Evolutionary conservation across 768 basidiomycete genomes (phyloP).

Genomic region (Russula ochroleuca): DNA sequence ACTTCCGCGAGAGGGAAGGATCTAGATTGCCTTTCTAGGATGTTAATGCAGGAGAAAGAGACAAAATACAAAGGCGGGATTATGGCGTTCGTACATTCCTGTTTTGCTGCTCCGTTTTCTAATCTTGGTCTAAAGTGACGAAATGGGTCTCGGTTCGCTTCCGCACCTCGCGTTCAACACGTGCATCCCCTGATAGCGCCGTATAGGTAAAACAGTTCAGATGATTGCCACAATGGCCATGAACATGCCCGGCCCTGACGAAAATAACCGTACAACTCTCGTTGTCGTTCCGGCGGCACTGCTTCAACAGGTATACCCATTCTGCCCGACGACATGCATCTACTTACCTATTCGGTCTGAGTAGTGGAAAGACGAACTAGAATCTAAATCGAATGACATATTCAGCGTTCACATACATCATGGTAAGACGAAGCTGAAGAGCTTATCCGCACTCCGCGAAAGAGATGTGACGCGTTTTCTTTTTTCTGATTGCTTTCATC

Average conservation of each 20-base stretch:
- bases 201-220: slow-evolving; percentile 63
- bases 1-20: neutral
- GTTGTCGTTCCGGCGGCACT: slow-evolving; percentile 76
- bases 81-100: slow-evolving; percentile 43
- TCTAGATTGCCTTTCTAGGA: slow-evolving; percentile 39
- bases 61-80: slow-evolving; percentile 54
- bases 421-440: slow-evolving; percentile 63
- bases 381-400: slow-evolving; percentile 58
- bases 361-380: slow-evolving; percentile 73
- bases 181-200: neutral
- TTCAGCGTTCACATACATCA: slow-evolving; percentile 68
- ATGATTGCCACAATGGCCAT: slow-evolving; percentile 76
- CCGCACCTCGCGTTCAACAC: neutral
- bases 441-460: slow-evolving; percentile 44
- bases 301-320: slow-evolving; percentile 51
- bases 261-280: slow-evolving; percentile 53
- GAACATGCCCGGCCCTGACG: slow-evolving; percentile 51
- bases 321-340: neutral
- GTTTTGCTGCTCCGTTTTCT: slow-evolving; percentile 1
- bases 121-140: slow-evolving; percentile 42
- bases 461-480: slow-evolving; percentile 43
- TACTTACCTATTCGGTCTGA: neutral
- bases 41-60: slow-evolving; percentile 59
- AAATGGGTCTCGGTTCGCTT: slow-evolving; percentile 55
- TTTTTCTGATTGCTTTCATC: neutral